Evolutionary conservation across 768 basidiomycete species (phyloP).

Genomic region (Nevesoporus exiguus): DNA sequence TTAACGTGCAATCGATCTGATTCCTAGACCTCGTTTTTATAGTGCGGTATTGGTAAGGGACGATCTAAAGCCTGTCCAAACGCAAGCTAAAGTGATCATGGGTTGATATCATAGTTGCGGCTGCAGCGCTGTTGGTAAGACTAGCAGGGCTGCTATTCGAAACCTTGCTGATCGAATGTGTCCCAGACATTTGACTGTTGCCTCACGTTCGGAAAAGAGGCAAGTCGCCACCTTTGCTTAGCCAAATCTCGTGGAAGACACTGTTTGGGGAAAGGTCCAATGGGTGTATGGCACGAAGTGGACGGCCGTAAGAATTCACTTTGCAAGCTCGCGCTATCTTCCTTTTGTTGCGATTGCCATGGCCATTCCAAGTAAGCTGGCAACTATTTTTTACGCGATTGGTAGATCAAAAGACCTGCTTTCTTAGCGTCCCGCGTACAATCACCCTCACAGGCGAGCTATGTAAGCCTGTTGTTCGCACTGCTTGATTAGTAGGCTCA

Average conservation of each 20-base stretch:
- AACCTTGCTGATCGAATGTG: background rate
- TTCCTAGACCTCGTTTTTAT: background rate
- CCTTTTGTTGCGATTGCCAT: constrained; percentile 17
- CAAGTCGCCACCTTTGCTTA: background rate
- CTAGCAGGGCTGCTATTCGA: background rate
- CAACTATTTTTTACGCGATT: background rate
- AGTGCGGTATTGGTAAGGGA: constrained; percentile 13
- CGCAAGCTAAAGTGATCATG: background rate
- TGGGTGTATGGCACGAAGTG: constrained; percentile 18
- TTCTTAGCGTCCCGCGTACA: constrained; percentile 5
- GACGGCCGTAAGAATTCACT: constrained; percentile 17
- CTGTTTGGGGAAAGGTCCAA: constrained; percentile 8
- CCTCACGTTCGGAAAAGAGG: constrained; percentile 15
- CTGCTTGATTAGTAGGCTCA: background rate
- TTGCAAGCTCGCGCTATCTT: constrained; percentile 20
- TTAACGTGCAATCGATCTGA: background rate
- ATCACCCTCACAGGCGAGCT: background rate
- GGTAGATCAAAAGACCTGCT: background rate
- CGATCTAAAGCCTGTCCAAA: background rate
- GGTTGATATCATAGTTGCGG: constrained; percentile 6
- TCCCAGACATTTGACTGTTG: constrained; percentile 17
- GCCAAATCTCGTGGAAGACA: background rate
- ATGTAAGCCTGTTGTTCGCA: constrained; percentile 5
- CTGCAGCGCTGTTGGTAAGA: constrained; percentile 13
- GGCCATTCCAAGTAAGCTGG: constrained; percentile 10